Base-by-base conservation (phyloP, 2,329 filamentous ascomycete genomes). In the Nemania sp. region DNA sequence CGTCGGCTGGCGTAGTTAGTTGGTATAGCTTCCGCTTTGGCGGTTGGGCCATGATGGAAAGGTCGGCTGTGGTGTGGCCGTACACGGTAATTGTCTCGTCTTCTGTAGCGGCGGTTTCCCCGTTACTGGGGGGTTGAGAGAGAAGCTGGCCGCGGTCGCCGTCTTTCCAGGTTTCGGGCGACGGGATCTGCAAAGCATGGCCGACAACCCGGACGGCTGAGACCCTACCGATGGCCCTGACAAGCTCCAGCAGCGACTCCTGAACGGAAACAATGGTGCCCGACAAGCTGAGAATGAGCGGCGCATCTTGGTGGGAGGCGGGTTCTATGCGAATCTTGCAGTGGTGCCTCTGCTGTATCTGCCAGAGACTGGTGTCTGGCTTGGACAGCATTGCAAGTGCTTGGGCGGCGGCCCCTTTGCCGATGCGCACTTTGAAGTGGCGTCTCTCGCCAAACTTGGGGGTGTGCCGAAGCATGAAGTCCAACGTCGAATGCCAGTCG, bases 351-450 rank as follows among this genome's bases (percentile, higher is more conserved):
- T 67, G 70, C 27, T 72, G 66, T 29, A 76, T 74, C 24, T 72
- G 70, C 56, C 68, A 64, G 24, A 77, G 64, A 45, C 70, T 73
- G 10, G 71, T 74, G 59, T 77, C 74, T 24, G 72, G 64, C 6
- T 69, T 70, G 15, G 70, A 73, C 13, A 77, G 68, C 2, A 62
- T 11, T 29, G 65, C 47, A 6, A 69, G 72, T n/a, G 75, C 72
- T 49, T 74, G 68, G 18, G 66, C 70, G 6, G 74, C 73, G 13
- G 70, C 66, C n/a, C 54, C 67, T 52, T 54, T 74, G 20, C 74
- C 74, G 29, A 79, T 71, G n/a, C 71, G 64, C 8, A 77, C 68
- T 43, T 73, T 74, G 62, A 78, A 75, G 63, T 77, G 62, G 29
- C 76, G 57, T 35, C 69, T 62, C 38, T 73, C 66, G 15, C 70